These are phyloP conservation scores for Dictyostelium capitatum DNA, from an alignment of 78 protist species.

Conservation along the genomic window DNA sequence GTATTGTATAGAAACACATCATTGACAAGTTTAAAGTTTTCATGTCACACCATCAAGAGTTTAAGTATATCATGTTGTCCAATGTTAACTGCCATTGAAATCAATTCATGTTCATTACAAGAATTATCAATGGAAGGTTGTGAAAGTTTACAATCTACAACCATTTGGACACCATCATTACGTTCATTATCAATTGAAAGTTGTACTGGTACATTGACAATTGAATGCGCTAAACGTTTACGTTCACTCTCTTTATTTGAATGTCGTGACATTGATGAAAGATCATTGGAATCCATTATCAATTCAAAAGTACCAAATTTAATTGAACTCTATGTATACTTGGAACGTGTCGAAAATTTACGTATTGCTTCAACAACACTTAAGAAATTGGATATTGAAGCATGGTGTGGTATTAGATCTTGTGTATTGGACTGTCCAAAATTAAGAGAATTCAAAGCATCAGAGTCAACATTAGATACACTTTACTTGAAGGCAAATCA, in stretches of 20 bases:
- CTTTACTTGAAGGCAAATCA: constrained; percentile 50
- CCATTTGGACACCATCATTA: background rate
- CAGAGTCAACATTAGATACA: constrained; percentile 46
- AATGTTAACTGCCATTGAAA: constrained; percentile 13
- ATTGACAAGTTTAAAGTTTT: background rate
- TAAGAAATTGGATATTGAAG: constrained; percentile 48
- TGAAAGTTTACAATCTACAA: constrained; percentile 31
- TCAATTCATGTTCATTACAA: constrained; percentile 10
- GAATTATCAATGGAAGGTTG: constrained; percentile 59
- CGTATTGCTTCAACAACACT: constrained; percentile 29
- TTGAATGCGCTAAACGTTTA: background rate
- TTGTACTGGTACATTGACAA: constrained; percentile 14
- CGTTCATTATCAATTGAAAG: constrained; percentile 21
- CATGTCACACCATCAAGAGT: constrained; percentile 3
- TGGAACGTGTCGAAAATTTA: constrained; percentile 41
- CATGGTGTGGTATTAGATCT: constrained; percentile 45
- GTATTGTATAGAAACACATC: constrained; percentile 44
- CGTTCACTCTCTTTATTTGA: constrained; percentile 31
- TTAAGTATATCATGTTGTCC: constrained; percentile 49
- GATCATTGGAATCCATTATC: background rate
- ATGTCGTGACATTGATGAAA: constrained; percentile 28
- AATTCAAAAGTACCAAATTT: constrained; percentile 19
- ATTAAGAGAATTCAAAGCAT: constrained; percentile 50
- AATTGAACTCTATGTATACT: constrained; percentile 28
- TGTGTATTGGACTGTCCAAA: constrained; percentile 67